Evolutionary conservation across 78 protist genomes (phyloP).

Genomic region (Protostelium mycophagum): DNA sequence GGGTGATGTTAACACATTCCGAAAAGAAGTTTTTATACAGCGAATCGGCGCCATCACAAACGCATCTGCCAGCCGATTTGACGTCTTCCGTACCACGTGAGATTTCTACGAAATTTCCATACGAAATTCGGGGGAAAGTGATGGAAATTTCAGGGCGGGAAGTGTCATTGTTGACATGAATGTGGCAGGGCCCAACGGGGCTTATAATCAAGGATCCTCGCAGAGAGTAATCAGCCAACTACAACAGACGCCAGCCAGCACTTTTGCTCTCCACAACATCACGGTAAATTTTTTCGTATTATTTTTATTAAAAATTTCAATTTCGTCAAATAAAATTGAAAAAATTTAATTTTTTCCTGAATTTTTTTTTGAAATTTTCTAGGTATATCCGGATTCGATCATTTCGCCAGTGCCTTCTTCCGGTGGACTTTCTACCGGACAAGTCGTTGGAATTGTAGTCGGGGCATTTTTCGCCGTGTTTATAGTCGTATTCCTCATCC

Average conservation of each 20-base stretch:
- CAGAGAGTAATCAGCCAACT: background rate
- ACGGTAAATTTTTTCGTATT: too few species aligned
- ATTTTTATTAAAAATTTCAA: too few species aligned
- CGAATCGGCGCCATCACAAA: background rate
- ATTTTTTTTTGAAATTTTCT: too few species aligned
- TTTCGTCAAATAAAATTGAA: too few species aligned
- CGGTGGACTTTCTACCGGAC: too few species aligned
- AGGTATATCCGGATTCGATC: too few species aligned
- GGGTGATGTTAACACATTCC: background rate
- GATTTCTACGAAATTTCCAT: too few species aligned
- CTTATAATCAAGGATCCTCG: background rate
- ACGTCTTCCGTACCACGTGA: background rate
- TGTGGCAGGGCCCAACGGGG: background rate
- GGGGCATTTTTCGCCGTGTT: background rate
- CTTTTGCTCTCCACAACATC: too few species aligned
- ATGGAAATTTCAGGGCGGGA: background rate
- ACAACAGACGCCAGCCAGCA: background rate
- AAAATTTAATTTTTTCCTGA: too few species aligned
- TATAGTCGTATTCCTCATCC: background rate
- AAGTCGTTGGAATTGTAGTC: background rate
- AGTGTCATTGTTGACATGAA: background rate
- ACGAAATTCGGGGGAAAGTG: background rate
- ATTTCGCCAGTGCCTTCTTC: too few species aligned
- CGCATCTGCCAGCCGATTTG: background rate
- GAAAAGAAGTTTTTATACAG: background rate